These are phyloP conservation scores for Lactarius sanguifluus DNA, from an alignment of 768 basidiomycete genomes.

Conservation along the genomic window DNA sequence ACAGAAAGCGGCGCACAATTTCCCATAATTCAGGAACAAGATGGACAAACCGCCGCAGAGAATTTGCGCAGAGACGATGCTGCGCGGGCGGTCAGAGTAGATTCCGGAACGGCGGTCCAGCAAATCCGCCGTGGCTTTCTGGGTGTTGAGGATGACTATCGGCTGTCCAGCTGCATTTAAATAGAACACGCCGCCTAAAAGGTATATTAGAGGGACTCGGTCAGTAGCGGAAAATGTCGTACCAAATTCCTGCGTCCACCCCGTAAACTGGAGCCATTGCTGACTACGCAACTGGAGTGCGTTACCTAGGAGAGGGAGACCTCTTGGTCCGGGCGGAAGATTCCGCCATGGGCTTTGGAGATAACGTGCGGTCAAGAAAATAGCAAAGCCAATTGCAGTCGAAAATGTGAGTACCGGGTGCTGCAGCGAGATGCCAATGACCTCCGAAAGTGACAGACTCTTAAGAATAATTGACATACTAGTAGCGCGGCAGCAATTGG, in stretches of 20 bases:
- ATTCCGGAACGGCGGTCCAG: conserved; percentile 29
- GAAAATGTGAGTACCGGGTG: not conserved
- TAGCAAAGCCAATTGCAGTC: not conserved
- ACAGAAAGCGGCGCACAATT: conserved; percentile 12
- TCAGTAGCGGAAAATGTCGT: not conserved
- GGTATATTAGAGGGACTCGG: not conserved
- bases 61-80: conserved; percentile 26
- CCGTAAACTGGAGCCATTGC: conserved; percentile 27
- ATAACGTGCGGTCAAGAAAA: conserved; percentile 14
- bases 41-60: conserved; percentile 23
- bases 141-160: conserved; percentile 31
- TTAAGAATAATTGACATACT: not conserved
- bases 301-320: conserved; percentile 25
- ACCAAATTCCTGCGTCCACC: conserved; percentile 25
- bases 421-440: not conserved
- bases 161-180: conserved; percentile 28
- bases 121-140: conserved; percentile 31
- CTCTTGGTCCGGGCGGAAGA: conserved; percentile 24
- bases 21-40: conserved; percentile 22
- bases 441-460: not conserved
- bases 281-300: conserved; percentile 19
- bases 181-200: conserved; percentile 26
- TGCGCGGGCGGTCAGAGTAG: conserved; percentile 26
- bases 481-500: too few relatives aligned
- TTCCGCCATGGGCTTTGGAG: conserved; percentile 28